Evolutionary conservation across 1,284 basidiomycete species (phyloP), one percentile per base, ranked within the genome.

Genomic region (Melanopsichium pennsylvanicum): DNA sequence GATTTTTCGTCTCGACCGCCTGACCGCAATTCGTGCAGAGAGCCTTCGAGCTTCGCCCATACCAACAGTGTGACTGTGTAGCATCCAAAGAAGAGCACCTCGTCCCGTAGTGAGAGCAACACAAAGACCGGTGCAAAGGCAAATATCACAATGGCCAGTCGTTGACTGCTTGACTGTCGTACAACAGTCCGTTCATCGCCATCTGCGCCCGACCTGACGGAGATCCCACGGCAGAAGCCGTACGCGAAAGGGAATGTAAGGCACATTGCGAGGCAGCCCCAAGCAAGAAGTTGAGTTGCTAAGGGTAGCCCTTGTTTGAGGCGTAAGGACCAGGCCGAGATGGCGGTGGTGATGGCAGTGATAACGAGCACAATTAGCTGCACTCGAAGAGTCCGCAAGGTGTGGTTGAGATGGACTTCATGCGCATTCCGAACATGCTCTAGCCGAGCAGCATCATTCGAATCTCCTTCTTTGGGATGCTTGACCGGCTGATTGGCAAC

Each of bases 91-190:
- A 94, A 94, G 10, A 93, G 83, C 0, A 89, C 89, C 75, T 94
- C 92, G 36, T 90, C 87, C 56, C 89, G 89, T 72, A 93, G 88
- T 1, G 91, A 91, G 15, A 94, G 85, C 27, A 93, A 84, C 27
- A 92, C 84, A 59, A 93, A 93, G 66, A 88, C 88, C 1, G 89
- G 88, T 0, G 87, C 87, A 67, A 93, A 89, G 2, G 87, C 87
- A 42, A 74, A 78, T 3, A 80, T 43, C 31, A 80, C 63, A 23
- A 81, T 63, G 2, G 72, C 54, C 29, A 82, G 42, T 6, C 81
- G 78, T 48, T 81, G 77, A 13, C 70, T 63, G 26, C 45, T 58
- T 0, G 76, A 61, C 45, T 81, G 80, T 3, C 39, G 40, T 7
- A 51, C 43, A 3, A 26, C 16, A 3, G 18, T 11, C 3, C 22